Evolutionary conservation across 345 rosid species (phyloP), one percentile per base, ranked within the genome.

Genomic region (Brassica nigra): DNA sequence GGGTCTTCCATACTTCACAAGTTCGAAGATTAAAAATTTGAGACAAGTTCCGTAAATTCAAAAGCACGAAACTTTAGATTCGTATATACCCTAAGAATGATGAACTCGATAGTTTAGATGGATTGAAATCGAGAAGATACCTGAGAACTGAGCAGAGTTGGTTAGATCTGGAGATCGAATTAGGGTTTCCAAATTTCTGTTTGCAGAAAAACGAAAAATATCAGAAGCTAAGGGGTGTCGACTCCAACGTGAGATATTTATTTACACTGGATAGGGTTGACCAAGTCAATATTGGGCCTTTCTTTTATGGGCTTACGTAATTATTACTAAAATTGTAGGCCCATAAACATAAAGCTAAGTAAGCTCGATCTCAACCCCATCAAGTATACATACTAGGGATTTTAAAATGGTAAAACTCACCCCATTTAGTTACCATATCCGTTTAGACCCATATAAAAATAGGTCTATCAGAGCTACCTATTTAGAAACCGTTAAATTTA

Each of bases 1-100:
- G 93, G 89, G 66, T 95, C 99, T 58, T 91, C 99, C 99, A 95
- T 95, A 81, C 58, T 71, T 87, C 27, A 1, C n/a, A 49, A 47
- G 8, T 64, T 61, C 5, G 16, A 47, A 47, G 6, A 47, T 44
- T 47, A 47, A 5, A 52, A 15, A 52, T 4, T 52, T 47, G 8
- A 52, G 3, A 52, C 15, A 52, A n/a, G 58, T 1, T 52, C 15
- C 57, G 20, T 49, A 82, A 82, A 78, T 66, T 64, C 73, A 62
- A 58, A 27, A 2, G 2, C 15, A 1, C 55, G 16, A 37, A 68
- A 68, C 36, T 0, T 68, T 4, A 28, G 23, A 37, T 63, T 34
- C 59, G 2, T 6, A 6, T 49, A 49, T 62, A 74, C 58, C 55
- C 68, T 27, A 2, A 37, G 44, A 8, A 8, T 37, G 42, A 37